These are phyloP conservation scores for Silybum marianum DNA, from an alignment of 129 eudicot species.

Conservation along the genomic window DNA sequence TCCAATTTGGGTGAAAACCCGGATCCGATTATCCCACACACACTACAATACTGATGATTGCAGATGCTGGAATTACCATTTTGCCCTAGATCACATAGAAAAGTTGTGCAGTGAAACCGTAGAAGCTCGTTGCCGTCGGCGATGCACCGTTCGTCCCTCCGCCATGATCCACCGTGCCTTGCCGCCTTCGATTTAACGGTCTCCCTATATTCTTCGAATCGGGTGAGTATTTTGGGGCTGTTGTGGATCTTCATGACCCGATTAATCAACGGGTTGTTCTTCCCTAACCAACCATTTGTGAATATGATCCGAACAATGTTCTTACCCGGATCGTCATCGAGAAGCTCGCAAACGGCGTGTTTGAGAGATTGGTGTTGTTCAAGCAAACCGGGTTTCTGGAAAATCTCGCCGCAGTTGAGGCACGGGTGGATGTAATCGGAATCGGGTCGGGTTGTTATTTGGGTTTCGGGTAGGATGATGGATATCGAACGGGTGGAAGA, in stretches of 20 bases:
- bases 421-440: slow-evolving; percentile 65
- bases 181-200: slow-evolving; percentile 60
- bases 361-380: slow-evolving; percentile 64
- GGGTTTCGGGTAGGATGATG: not conserved
- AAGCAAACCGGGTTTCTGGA: slow-evolving; percentile 45
- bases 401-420: slow-evolving; percentile 64
- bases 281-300: slow-evolving; percentile 57
- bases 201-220: slow-evolving; percentile 79
- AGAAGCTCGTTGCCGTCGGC: slow-evolving; percentile 89
- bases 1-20: slow-evolving; percentile 87
- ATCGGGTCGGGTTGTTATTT: slow-evolving; percentile 20
- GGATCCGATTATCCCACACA: slow-evolving; percentile 66
- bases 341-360: slow-evolving; percentile 70
- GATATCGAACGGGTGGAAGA: slow-evolving; percentile 13
- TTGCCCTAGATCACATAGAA: slow-evolving; percentile 69
- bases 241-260: slow-evolving; percentile 83
- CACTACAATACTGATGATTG: slow-evolving; percentile 61
- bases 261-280: slow-evolving; percentile 33
- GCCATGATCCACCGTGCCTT: slow-evolving; percentile 33
- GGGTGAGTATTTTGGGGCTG: slow-evolving; percentile 47
- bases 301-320: slow-evolving; percentile 69
- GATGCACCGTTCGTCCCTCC: slow-evolving; percentile 60
- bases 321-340: slow-evolving; percentile 66
- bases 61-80: slow-evolving; percentile 68
- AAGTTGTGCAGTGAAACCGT: slow-evolving; percentile 77